Conservation (phyloP, 176 grass and related monocot species). For the Aegilops umbellulata region DNA sequence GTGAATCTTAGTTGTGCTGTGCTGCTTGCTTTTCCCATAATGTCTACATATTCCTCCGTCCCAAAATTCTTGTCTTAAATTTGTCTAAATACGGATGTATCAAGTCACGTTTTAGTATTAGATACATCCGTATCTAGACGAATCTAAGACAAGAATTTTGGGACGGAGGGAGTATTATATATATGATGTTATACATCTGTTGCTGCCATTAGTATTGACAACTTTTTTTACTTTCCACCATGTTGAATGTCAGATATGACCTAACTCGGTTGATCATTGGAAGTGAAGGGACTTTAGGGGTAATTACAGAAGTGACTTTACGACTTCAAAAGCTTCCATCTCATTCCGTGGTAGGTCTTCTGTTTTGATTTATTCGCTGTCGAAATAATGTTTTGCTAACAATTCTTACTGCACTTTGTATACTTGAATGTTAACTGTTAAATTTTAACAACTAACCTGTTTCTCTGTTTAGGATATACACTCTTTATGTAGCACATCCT, state of each 20-base stretch:
- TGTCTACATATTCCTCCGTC: background rate
- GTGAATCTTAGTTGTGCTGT: background rate
- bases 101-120: no score
- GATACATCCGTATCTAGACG: no score
- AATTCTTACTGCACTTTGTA: background rate
- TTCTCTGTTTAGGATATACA: background rate
- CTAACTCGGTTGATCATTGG: conserved; percentile 93
- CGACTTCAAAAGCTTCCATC: conserved; percentile 91
- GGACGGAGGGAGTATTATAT: no score
- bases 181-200: background rate
- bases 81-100: no score
- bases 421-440: background rate
- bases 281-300: conserved; percentile 93
- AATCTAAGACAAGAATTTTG: no score
- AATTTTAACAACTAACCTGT: background rate
- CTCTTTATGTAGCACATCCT: background rate
- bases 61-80: no score
- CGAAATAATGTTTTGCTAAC: background rate
- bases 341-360: conserved; percentile 76
- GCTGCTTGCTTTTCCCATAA: conserved; percentile 19
- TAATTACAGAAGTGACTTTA: conserved; percentile 95
- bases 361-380: conserved; percentile 5
- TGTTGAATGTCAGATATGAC: conserved; percentile 70
- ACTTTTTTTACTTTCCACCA: background rate
- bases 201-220: background rate